Evolutionary conservation across 495 filamentous ascomycete species (phyloP), one percentile per base, ranked within the genome.

Genomic region (Trichoderma virens): DNA sequence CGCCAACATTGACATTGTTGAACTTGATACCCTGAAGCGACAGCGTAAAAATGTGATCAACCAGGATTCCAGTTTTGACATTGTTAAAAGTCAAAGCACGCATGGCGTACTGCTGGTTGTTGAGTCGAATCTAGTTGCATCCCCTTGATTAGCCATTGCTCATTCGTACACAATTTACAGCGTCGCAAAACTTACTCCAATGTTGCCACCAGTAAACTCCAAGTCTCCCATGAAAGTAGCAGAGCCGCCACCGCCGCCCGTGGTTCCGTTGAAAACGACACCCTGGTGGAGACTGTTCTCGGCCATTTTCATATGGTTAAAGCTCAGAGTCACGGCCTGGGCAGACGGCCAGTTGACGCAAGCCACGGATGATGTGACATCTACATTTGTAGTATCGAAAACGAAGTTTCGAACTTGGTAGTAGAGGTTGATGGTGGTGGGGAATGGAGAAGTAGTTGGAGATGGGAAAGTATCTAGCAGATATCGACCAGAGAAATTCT

Each of bases 321-420:
- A 96, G 72, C 96, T 91, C 61, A 95, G 75, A 64, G 86, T 88
- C 11, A 93, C 96, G 4, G 93, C 94, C 67, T 98, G 93, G 59
- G 90, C 90, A 0, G 97, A 91, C 68, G 96, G 94, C 92, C 92
- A 97, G 71, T 98, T 94, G 60, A 98, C 90, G 72, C 88, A 91
- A 60, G 87, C 79, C 56, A 85, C 88, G 69, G 51, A 72, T 13
- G 73, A 70, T 27, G 75, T 76, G 41, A 76, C 71, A 20, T 85
- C 83, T 77, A 88, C 81, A 16, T 77, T 82, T 28, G 85, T 91
- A 31, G 90, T 77, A 72, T 98, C 93, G 70, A 98, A 86, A 62
- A 93, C 80, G 65, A 98, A 85, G 75, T 98, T 97, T 68, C 93
- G 90, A 65, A 98, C 78, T 68, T 93, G 89, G 28, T 93, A 90